Evolutionary conservation across 192 early-diverging fungal species (phyloP).

Genomic region (Mortierella antarctica): DNA sequence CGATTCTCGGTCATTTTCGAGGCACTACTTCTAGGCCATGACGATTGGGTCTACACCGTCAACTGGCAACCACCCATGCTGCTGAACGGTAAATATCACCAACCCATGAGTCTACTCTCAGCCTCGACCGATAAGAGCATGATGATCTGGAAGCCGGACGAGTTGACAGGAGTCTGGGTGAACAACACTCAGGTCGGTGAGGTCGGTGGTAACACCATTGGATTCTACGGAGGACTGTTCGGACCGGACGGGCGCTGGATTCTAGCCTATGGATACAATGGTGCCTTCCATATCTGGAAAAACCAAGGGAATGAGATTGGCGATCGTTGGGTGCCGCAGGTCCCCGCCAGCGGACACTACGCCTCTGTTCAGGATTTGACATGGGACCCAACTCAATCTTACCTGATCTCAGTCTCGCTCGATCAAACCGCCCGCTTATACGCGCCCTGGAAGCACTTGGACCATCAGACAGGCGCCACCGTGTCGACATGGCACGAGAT

Average conservation of each 20-base stretch:
- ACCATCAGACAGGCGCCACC: not conserved
- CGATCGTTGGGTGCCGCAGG: conserved; percentile 73
- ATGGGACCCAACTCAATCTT: conserved; percentile 85
- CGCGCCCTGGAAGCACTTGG: conserved; percentile 73
- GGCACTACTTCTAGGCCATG: conserved; percentile 93
- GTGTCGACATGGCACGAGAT: conserved; percentile 87
- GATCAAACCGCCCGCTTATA: conserved; percentile 93
- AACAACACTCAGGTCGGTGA: conserved; percentile 89
- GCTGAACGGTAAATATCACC: conserved; percentile 58
- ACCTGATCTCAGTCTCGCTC: conserved; percentile 78
- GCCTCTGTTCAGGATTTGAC: conserved; percentile 79
- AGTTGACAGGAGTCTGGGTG: conserved; percentile 84
- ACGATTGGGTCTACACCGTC: conserved; percentile 93
- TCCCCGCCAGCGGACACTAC: conserved; percentile 86
- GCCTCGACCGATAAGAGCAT: conserved; percentile 93
- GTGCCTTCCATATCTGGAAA: conserved; percentile 89
- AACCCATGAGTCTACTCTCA: conserved; percentile 80
- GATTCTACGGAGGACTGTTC: conserved; percentile 84
- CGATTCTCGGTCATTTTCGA: conserved; percentile 82
- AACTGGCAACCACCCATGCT: conserved; percentile 74
- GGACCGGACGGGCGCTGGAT: conserved; percentile 71
- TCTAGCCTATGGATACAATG: conserved; percentile 83
- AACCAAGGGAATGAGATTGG: conserved; percentile 49
- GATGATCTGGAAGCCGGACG: conserved; percentile 90
- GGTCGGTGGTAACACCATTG: conserved; percentile 83